Percentiles rank a stretch among this genome's conserved stretches.
Conservation (phyloP, 805 yeast genomes). For the Komagataella pastoris region DNA sequence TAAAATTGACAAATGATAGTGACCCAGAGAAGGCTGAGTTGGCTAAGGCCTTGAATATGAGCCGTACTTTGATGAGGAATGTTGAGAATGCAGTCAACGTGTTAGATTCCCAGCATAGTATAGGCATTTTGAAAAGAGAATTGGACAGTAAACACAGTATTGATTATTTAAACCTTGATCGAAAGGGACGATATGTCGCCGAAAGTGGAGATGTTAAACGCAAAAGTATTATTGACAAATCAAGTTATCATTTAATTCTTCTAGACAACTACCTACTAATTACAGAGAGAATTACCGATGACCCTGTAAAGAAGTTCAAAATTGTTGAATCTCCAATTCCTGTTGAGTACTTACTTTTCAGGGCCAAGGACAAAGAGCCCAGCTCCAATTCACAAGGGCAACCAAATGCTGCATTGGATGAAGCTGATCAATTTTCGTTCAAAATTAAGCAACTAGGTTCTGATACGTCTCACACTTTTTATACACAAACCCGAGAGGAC, state of each 20-base stretch:
- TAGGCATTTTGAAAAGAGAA: not conserved
- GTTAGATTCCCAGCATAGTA: not conserved
- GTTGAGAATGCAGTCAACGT: not conserved
- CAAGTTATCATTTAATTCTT: constrained; percentile 36
- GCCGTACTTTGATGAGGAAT: not conserved
- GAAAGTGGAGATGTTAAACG: not conserved
- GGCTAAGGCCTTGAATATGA: not conserved
- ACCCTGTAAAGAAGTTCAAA: constrained; percentile 16
- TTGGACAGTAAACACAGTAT: not conserved
- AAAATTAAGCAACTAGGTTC: constrained; percentile 48
- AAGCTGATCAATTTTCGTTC: constrained; percentile 18
- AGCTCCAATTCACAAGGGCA: not conserved
- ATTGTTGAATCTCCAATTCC: constrained; percentile 50
- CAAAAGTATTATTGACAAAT: constrained; percentile 25
- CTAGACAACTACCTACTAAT: constrained; percentile 62
- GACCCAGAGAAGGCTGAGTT: not conserved
- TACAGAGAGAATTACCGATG: constrained; percentile 36
- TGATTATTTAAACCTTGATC: constrained; percentile 19
- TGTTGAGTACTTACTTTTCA: constrained; percentile 41
- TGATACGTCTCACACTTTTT: constrained; percentile 37
- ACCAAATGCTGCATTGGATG: not conserved
- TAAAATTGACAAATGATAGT: not conserved
- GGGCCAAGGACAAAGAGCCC: constrained; percentile 20
- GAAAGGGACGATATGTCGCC: constrained; percentile 39
- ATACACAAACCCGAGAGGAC: constrained; percentile 16